A percentile compares a stretch with the other conserved stretches of the same genome.
Evolutionary conservation across 2,329 filamentous ascomycete species (phyloP).

Genomic region (Paracorniculantispora psalliotae): DNA sequence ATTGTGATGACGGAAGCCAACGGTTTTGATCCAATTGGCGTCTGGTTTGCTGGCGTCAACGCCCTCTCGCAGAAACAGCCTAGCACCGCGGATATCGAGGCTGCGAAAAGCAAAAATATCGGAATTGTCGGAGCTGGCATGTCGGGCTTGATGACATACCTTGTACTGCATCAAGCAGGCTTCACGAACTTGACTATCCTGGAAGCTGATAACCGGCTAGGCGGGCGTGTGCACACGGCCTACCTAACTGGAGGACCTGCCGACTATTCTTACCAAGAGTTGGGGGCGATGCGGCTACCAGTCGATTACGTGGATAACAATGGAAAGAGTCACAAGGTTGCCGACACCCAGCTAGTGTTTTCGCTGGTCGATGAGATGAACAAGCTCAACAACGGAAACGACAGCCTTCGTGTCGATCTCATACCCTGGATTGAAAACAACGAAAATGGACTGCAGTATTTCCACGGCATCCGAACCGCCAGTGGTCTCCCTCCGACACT

Average conservation of each 20-base stretch:
- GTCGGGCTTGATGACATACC: constrained; percentile 56
- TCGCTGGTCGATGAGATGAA: constrained; percentile 58
- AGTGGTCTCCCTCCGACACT: constrained; percentile 50
- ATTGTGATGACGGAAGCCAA: constrained; percentile 48
- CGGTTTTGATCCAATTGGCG: constrained; percentile 36
- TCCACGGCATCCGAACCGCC: constrained; percentile 41
- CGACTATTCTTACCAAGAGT: constrained; percentile 63
- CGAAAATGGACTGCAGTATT: constrained; percentile 48
- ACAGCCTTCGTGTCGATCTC: constrained; percentile 50
- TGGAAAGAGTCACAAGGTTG: constrained; percentile 54
- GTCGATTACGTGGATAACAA: constrained; percentile 44
- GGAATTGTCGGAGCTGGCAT: constrained; percentile 64
- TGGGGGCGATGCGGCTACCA: constrained; percentile 63
- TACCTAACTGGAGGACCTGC: constrained; percentile 56
- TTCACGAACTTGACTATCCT: constrained; percentile 57
- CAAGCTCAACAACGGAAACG: constrained; percentile 48
- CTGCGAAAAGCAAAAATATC: constrained; percentile 42
- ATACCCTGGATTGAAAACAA: constrained; percentile 57
- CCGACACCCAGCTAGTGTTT: constrained; percentile 61
- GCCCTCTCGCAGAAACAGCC: constrained; percentile 52
- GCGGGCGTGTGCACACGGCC: constrained; percentile 59
- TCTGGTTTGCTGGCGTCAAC: constrained; percentile 61
- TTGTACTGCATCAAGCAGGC: constrained; percentile 46
- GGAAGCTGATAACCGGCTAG: constrained; percentile 56
- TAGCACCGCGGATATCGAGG: constrained; percentile 25